Conservation (phyloP, 2,329 filamentous ascomycete genomes). For the Aspergillus hiratsukae region DNA sequence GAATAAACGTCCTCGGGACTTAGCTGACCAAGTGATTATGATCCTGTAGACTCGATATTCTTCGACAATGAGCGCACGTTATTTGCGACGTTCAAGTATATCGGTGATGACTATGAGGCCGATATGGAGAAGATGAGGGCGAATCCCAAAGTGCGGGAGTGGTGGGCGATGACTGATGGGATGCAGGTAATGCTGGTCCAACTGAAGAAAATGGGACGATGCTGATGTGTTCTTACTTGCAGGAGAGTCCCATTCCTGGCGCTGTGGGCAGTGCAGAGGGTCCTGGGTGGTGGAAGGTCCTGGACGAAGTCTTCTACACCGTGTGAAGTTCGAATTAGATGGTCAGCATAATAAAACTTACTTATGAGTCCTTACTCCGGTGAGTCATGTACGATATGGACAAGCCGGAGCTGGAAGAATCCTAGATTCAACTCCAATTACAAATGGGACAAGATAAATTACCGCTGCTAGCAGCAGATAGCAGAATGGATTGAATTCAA, state of each 20-base stretch:
- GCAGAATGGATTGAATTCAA: not conserved
- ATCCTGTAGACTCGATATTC: conserved; percentile 59
- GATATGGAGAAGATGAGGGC: conserved; percentile 74
- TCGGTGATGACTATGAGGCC: conserved; percentile 65
- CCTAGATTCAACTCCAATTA: not conserved
- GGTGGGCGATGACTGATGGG: conserved; percentile 76
- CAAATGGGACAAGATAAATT: not conserved
- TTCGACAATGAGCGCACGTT: conserved; percentile 66
- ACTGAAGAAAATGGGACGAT: not conserved
- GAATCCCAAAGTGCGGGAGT: conserved; percentile 68
- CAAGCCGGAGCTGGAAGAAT: not conserved
- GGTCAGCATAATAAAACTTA: too few species aligned
- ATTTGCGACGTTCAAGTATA: conserved; percentile 74
- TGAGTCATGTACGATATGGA: not conserved
- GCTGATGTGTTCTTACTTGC: conserved; percentile 2
- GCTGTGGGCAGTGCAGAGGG: conserved; percentile 31
- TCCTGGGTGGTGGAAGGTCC: conserved; percentile 33
- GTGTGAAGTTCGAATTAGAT: conserved; percentile 13
- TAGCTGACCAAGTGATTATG: not conserved
- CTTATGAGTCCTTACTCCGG: too few species aligned
- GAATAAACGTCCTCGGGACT: not conserved
- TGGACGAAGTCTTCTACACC: conserved; percentile 34
- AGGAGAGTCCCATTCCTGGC: conserved; percentile 31
- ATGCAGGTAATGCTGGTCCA: conserved; percentile 55
- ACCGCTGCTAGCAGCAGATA: not conserved